Conservation (phyloP, 306 rosid species). For the Lathyrus oleraceus region DNA sequence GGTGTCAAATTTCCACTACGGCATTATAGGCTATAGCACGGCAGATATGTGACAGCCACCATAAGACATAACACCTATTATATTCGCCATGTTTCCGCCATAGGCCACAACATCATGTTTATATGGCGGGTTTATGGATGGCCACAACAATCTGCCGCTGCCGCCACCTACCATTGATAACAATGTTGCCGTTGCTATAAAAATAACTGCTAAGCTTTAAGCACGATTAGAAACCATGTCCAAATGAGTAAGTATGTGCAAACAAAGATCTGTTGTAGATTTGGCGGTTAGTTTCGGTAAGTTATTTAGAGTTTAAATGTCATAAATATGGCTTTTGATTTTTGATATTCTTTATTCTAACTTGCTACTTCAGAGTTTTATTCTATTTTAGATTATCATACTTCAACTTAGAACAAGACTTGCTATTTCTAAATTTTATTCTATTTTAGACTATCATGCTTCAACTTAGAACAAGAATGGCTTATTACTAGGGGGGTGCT, state of each 20-base stretch:
- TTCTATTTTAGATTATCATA: not conserved
- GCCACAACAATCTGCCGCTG: not conserved
- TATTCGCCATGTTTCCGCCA: not conserved
- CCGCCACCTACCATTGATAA: not conserved
- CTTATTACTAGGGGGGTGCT: not conserved
- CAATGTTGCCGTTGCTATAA: not conserved
- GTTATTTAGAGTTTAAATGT: not conserved
- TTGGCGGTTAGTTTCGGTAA: not conserved
- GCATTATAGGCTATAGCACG: not conserved
- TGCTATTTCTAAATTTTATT: too few relatives aligned
- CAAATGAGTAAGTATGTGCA: constrained; percentile 5
- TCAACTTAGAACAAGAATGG: not conserved
- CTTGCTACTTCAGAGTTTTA: not conserved
- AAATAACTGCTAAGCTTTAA: not conserved
- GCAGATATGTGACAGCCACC: not conserved
- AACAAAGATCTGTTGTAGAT: not conserved
- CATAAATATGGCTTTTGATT: not conserved
- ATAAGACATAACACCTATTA: not conserved
- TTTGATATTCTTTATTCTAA: not conserved
- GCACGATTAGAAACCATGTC: constrained; percentile 16
- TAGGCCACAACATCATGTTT: not conserved
- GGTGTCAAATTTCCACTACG: not conserved
- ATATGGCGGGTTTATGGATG: not conserved
- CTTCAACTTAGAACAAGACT: not conserved
- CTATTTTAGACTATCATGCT: not conserved